Evolutionary conservation across 768 basidiomycete genomes (phyloP), one percentile per base, ranked within the genome.

Genomic region (Lactifluus subvellereus): DNA sequence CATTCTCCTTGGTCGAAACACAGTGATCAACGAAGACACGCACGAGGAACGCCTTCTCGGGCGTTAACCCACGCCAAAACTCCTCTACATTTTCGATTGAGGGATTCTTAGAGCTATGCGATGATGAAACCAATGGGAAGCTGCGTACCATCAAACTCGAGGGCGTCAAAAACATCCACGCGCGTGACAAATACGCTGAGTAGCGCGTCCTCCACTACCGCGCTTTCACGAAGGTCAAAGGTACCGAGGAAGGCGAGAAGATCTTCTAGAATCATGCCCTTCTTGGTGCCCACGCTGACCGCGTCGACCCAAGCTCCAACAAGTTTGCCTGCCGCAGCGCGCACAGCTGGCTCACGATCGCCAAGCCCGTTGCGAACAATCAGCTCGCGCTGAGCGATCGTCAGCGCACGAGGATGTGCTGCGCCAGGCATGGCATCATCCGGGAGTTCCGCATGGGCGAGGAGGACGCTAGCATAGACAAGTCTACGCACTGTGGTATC

Each of bases 11-110:
- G 1, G 77, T 83, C 18, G 75, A 76, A 14, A 80, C 78, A 69
- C 91, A 94, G 70, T 91, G 83, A 37, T 93, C 86, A 4, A 89
- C 84, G 71, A 88, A 95, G 10, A 91, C 88, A 6, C 94, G 85
- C 0, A 84, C 88, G 18, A 98, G 80, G 71, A 95, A 90, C 0
- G 87, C 86, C 48, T 80, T 85, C 69, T 92, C 89, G 0, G 91
- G 85, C 0, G 85, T 87, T 20, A 95, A 73, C 1, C 75, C 65
- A 0, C 72, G 71, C 90, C 93, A 98, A 72, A 82, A 98, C 0
- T 72, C 71, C 33, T 87, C 95, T 93, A 68, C 53, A 13, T 50
- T 20, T 54, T 38, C 35, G 40, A 2, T 37, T 47, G 30, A 27
- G 30, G 27, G 2, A 10, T n/a, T 30, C 35, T 49, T 35, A 54